These are phyloP conservation scores for Trypanosomatidae sp. DNA, from an alignment of 208 protist species.

Conservation along the genomic window DNA sequence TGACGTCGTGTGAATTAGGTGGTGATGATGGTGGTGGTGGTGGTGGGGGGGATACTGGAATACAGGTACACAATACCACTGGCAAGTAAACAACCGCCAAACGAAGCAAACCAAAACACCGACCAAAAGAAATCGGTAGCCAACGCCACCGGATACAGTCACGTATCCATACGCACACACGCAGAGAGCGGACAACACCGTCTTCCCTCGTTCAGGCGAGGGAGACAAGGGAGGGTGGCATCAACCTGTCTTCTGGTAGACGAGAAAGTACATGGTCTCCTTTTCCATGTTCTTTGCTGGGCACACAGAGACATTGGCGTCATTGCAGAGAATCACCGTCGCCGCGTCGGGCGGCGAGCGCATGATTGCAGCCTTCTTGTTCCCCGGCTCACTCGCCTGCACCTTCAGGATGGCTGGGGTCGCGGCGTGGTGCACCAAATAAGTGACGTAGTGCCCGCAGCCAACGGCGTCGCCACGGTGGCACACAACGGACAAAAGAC, in stretches of 20 bases:
- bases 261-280: slow-evolving; percentile 78
- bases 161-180: not conserved
- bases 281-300: slow-evolving; percentile 29
- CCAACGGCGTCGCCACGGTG: slow-evolving; percentile 58
- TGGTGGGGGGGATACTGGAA: not conserved
- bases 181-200: not conserved
- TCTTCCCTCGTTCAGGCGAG: not conserved
- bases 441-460: slow-evolving; percentile 82
- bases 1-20: not conserved
- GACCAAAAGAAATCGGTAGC: slow-evolving; percentile 1
- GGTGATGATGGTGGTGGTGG: not conserved
- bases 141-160: not conserved
- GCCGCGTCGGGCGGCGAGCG: slow-evolving; percentile 9
- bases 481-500: slow-evolving; percentile 61
- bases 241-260: slow-evolving; percentile 58
- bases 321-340: slow-evolving; percentile 71
- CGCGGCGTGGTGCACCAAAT: slow-evolving; percentile 51
- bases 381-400: slow-evolving; percentile 3
- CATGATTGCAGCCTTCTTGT: slow-evolving; percentile 6
- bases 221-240: not conserved
- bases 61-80: not conserved
- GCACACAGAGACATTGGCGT: slow-evolving; percentile 41
- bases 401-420: slow-evolving; percentile 26
- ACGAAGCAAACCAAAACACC: not conserved
- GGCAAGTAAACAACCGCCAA: not conserved